Base-by-base conservation (phyloP, 1,284 basidiomycete genomes). In the Marasmius fiardii region DNA sequence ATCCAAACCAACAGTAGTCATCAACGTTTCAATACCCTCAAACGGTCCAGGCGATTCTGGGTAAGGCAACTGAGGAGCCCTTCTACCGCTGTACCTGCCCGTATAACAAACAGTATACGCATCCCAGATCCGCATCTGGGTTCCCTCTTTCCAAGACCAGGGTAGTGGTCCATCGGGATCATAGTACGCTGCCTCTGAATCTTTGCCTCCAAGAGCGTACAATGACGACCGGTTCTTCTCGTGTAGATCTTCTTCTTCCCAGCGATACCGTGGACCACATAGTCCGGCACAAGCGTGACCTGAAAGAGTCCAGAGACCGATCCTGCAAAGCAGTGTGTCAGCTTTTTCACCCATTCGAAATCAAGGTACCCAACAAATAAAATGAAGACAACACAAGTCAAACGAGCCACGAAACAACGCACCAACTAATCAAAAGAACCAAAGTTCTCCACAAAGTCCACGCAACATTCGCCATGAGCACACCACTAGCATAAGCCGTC, bases 111-210 rank as follows among this genome's bases (percentile, higher is more conserved):
- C 85, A 59, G 92, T 88, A 64, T 84, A 92, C 1, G 88, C 86
- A 56, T 90, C 88, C 64, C 86, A 83, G 39, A 93, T 77, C 41
- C 91, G 79, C 58, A 79, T 67, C n/a, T 83, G 76, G 0, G 90
- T 88, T 59, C 79, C 76, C 52, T 87, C 82, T 51, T 82, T 78
- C 92, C 92, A 93, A 52, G 73, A 75, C 91, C 92, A 93, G 2
- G 83, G 79, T 35, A 89, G 74, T 7, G 54, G 57, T 24, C 45
- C 53, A 26, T 82, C 77, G 23, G 47, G 47, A 16, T 49, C 47
- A 33, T 31, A 49, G 26, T 33, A 49, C 8, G 47, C 26, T 31
- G 68, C 58, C 21, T 81, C 80, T 3, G 76, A 76, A 8, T 72
- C 71, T 6, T 76, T 71, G 52, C 80, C 76, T 11, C 26, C 28